A percentile compares a stretch with the other conserved stretches of the same genome.
Evolutionary conservation across 257 asterid species (phyloP).

Genomic region (Solanum boliviense): DNA sequence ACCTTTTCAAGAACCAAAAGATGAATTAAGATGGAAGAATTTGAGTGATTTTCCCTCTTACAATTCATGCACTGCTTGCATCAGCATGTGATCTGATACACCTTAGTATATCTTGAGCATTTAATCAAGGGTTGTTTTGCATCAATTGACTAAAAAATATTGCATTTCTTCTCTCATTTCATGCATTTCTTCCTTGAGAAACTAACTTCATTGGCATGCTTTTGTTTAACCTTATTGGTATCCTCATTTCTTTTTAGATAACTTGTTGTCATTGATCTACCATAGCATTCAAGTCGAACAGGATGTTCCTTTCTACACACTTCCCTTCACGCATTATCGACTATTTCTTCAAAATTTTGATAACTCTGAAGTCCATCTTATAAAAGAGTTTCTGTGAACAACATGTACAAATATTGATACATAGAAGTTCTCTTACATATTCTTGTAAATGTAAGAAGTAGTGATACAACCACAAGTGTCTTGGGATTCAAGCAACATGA

Average conservation of each 20-base stretch:
- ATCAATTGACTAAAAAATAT: background rate
- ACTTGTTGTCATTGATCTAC: background rate
- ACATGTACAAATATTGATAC: too few species aligned
- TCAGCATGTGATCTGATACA: background rate
- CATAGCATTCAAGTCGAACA: background rate
- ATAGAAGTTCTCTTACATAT: too few species aligned
- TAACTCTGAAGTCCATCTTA: too few species aligned
- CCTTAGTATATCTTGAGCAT: background rate
- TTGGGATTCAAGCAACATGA: too few species aligned
- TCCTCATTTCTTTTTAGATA: background rate
- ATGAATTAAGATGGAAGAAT: too few species aligned
- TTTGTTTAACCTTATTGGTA: too few species aligned
- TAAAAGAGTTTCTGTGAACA: too few species aligned
- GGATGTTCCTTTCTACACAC: background rate
- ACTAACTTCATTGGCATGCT: background rate
- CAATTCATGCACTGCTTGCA: background rate
- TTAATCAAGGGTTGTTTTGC: background rate
- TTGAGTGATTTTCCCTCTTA: too few species aligned
- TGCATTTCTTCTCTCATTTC: background rate
- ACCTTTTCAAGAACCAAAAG: background rate
- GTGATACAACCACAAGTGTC: too few species aligned
- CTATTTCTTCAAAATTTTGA: too few species aligned
- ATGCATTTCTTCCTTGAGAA: background rate
- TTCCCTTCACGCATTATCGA: background rate
- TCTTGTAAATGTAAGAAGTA: too few species aligned